phyloP scores from a whole-genome alignment of 75 land plant genomes.

The Adiantum capillusveneris region DNA sequence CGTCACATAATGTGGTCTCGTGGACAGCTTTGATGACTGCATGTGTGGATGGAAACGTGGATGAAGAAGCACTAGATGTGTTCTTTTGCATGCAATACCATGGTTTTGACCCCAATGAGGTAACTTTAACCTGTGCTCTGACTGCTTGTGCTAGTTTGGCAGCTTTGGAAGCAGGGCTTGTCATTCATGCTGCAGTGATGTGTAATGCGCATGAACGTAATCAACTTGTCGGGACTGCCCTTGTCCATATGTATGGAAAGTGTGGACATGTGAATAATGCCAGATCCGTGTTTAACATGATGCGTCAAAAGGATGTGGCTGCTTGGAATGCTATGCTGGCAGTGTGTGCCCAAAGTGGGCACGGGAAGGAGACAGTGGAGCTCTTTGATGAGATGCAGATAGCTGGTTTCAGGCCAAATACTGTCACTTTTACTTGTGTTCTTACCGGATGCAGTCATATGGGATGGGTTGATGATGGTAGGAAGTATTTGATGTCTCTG shows the following conservation, averaged over 20 bases:
- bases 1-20: background rate
- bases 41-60: conserved; percentile 13
- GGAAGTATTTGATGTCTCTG: background rate
- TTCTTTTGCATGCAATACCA: conserved; percentile 16
- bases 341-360: conserved; percentile 4
- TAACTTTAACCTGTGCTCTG: conserved; percentile 19
- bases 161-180: conserved; percentile 12
- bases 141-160: conserved; percentile 17
- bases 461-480: conserved; percentile 3
- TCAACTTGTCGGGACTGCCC: conserved; percentile 9
- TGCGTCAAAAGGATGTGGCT: conserved; percentile 1
- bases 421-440: conserved; percentile 2
- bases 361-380: background rate
- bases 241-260: conserved; percentile 24
- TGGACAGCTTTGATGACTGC: conserved; percentile 22
- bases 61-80: conserved; percentile 8
- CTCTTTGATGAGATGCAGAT: background rate
- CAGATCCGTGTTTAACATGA: conserved; percentile 10
- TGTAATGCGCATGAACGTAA: conserved; percentile 5
- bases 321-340: conserved; percentile 6
- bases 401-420: background rate
- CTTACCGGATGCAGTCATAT: conserved; percentile 3
- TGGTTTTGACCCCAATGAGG: conserved; percentile 12
- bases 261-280: conserved; percentile 23
- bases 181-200: conserved; percentile 8